A percentile compares a stretch with the other conserved stretches of the same genome.
phyloP scores from a whole-genome alignment of 148 eudicot species.

The Selenicereus undatus region DNA sequence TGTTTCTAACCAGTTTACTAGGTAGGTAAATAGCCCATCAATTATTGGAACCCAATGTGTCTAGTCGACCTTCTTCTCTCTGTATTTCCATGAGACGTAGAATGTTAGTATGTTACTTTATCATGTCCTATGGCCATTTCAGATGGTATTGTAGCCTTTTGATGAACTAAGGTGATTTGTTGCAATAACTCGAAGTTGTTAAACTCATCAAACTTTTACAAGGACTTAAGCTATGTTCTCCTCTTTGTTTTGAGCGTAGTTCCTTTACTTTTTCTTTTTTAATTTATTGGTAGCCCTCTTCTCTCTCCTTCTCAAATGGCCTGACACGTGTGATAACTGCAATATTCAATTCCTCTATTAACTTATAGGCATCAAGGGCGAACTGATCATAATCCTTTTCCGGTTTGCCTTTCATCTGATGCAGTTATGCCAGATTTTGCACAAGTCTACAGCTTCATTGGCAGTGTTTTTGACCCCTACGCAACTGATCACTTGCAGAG shows the following conservation, averaged over 20 bases:
- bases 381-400: not conserved
- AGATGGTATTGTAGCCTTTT: too few species aligned
- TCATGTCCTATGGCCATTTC: too few species aligned
- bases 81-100: too few species aligned
- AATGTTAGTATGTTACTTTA: too few species aligned
- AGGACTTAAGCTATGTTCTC: not conserved
- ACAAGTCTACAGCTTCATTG: conserved; percentile 78
- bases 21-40: too few species aligned
- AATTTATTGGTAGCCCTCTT: too few species aligned
- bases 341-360: not conserved
- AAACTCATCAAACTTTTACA: not conserved
- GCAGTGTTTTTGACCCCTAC: conserved; percentile 76
- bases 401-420: not conserved
- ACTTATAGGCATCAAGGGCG: not conserved
- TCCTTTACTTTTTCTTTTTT: not conserved
- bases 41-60: too few species aligned
- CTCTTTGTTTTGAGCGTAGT: not conserved
- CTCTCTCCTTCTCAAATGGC: not conserved
- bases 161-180: not conserved
- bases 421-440: conserved; percentile 84
- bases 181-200: not conserved
- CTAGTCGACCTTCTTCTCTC: too few species aligned
- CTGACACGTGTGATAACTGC: not conserved
- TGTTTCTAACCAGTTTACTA: too few species aligned
- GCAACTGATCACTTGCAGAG: conserved; percentile 57